Evolutionary conservation across 2,329 filamentous ascomycete species (phyloP).

Genomic region (Knufia petricola): DNA sequence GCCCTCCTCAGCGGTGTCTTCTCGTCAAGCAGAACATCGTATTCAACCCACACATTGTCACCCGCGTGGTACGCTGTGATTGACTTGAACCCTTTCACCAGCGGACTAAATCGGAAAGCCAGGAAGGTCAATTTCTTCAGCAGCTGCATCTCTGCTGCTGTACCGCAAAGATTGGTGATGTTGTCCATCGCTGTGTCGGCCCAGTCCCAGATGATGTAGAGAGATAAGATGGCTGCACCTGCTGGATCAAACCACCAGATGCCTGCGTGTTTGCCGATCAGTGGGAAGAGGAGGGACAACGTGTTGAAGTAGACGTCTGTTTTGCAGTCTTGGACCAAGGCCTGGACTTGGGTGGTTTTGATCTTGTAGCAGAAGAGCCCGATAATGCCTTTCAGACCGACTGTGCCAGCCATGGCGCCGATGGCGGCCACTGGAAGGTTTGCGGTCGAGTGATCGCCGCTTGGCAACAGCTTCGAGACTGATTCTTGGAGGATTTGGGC

Average conservation of each 20-base stretch:
- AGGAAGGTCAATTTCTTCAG: constrained; percentile 51
- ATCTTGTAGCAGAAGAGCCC: constrained; percentile 51
- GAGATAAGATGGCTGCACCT: constrained; percentile 52
- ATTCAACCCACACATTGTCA: constrained; percentile 54
- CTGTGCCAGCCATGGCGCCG: constrained; percentile 47
- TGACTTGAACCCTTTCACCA: constrained; percentile 46
- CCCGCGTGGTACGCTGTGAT: constrained; percentile 52
- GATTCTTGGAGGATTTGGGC: constrained; percentile 53
- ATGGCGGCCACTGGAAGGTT: constrained; percentile 45
- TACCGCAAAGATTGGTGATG: constrained; percentile 49
- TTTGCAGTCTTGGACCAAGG: constrained; percentile 54
- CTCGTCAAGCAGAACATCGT: constrained; percentile 50
- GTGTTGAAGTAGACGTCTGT: constrained; percentile 57
- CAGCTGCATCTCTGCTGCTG: constrained; percentile 43
- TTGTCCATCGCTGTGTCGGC: constrained; percentile 52
- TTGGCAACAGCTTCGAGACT: constrained; percentile 47
- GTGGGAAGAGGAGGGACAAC: constrained; percentile 51
- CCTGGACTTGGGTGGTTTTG: constrained; percentile 56
- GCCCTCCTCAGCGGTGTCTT: constrained; percentile 42
- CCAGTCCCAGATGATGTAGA: constrained; percentile 64
- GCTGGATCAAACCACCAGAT: constrained; percentile 59
- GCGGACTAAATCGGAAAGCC: constrained; percentile 47
- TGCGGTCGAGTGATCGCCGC: constrained; percentile 24
- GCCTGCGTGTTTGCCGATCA: constrained; percentile 49
- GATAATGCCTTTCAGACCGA: constrained; percentile 51